Evolutionary conservation across 768 basidiomycete species (phyloP), one percentile per base, ranked within the genome.

Genomic region (Psilocybe subaeruginosa): DNA sequence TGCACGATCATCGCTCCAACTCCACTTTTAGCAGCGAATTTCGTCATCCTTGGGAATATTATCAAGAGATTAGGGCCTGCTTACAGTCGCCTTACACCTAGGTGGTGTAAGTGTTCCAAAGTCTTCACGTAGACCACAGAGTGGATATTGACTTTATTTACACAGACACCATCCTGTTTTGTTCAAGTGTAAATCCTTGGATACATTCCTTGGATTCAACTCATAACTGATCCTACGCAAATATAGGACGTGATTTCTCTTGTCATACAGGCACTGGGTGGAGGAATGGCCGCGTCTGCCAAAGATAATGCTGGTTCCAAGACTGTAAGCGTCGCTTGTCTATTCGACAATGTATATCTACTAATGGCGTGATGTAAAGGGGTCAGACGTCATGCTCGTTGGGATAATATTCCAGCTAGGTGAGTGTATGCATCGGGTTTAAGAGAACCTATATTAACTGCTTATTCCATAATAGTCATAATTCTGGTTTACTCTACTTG

Each of bases 221-320:
- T n/a, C 11, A 43, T n/a, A n/a, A 33, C 27, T 8, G 41, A 5
- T 16, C 33, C 53, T 9, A 31, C 6, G 37, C 8, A 39, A 8
- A 39, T 14, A 43, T 43, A 75, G 73, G 87, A 88, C 66, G 64
- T 85, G 31, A 61, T 82, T 12, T 79, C 85, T 12, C 75, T 88
- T 9, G 67, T 83, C 30, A 74, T 88, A 4, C 87, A 89, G 73
- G 86, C 79, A 5, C 67, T 76, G 14, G 86, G 87, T 47, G 87
- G 86, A 35, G 85, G 77, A 0, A 63, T 74, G 4, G 85, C 86
- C 1, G 72, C 78, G 1, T 64, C 68, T 4, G 77, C 70, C 3
- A 43, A 35, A 8, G 58, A 51, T 4, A 65, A 67, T 4, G 53
- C 54, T 7, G 61, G 65, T 53, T 63, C 71, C 8, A 61, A 55